A percentile compares a stretch with the other conserved stretches of the same genome.
Evolutionary conservation across 176 grass and related monocot species (phyloP).

Genomic region (Dendrocalamus sinicus): DNA sequence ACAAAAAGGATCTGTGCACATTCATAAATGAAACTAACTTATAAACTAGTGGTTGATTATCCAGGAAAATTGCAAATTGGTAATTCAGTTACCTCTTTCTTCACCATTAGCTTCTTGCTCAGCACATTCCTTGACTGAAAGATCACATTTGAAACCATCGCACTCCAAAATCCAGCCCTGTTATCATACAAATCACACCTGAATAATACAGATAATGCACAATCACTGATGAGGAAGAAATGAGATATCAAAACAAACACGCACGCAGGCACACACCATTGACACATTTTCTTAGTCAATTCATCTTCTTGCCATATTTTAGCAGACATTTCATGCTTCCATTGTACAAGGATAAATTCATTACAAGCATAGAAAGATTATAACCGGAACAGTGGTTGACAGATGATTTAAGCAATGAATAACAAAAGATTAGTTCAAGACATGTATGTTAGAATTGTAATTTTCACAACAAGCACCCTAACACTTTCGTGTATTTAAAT

Average conservation of each 20-base stretch:
- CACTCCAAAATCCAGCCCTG: constrained; percentile 94
- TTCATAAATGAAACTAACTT: constrained; percentile 28
- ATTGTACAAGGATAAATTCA: constrained; percentile 28
- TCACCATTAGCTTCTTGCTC: constrained; percentile 98
- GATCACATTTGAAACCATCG: constrained; percentile 94
- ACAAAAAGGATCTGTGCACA: neutral
- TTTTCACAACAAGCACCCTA: constrained; percentile 14
- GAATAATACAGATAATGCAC: constrained; percentile 17
- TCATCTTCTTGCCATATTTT: neutral
- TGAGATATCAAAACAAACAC: neutral
- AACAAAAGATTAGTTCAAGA: constrained; percentile 12
- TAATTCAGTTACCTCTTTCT: constrained; percentile 73
- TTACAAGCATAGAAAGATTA: neutral
- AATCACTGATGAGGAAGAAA: neutral
- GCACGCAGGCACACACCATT: neutral
- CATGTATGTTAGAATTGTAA: constrained; percentile 17
- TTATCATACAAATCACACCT: constrained; percentile 19
- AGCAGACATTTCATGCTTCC: neutral
- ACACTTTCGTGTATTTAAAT: neutral
- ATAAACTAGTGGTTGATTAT: constrained; percentile 17
- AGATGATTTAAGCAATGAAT: constrained; percentile 4
- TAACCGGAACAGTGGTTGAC: neutral
- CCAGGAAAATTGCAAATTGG: constrained; percentile 7
- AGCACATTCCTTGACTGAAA: constrained; percentile 96
- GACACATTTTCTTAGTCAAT: neutral